Evolutionary conservation across 176 grass and related monocot genomes (phyloP), one percentile per base, ranked within the genome.

Genomic region (Raddia guianensis): DNA sequence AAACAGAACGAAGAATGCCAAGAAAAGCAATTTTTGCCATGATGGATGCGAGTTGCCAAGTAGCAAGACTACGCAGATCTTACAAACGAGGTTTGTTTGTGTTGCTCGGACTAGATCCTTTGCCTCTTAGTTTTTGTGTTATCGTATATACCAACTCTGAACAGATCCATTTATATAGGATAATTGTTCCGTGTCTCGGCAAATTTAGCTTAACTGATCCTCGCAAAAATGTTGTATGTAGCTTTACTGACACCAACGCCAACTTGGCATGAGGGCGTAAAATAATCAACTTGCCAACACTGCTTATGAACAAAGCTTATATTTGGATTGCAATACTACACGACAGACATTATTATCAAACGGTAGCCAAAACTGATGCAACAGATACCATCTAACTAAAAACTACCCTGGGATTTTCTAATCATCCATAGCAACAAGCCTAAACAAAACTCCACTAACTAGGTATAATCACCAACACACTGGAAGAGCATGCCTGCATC

Each of bases 401-500:
- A 6, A 74, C 63, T 64, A 68, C 62, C 16, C 35, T 78, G 56
- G n/a, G 10, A 74, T 35, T 21, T 35, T 21, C 7, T 63, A 73
- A 78, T 12, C 55, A 87, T 73, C 60, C 77, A 8, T 61, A 43
- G 21, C 74, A 76, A 87, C 65, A 74, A 74, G 60, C 37, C 37
- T 40, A 40, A 40, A 40, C 37, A 40, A 40, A 27, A 70, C 34
- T 66, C 35, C 34, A 63, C 51, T 53, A 43, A 50, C 74, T 82
- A 78, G 44, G 52, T 52, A 27, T 65, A 80, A 79, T 83, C 68
- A 79, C 54, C 46, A 45, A 80, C 80, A 48, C 73, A 77, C 58
- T 87, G 47, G 55, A 83, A 87, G 49, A 59, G 48, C 64, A 33
- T 52, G 59, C 72, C 80, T 20, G 49, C 64, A 67, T 93, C 77